Evolutionary conservation across 192 early-diverging fungal species (phyloP).

Genomic region (Linderina pennispora): DNA sequence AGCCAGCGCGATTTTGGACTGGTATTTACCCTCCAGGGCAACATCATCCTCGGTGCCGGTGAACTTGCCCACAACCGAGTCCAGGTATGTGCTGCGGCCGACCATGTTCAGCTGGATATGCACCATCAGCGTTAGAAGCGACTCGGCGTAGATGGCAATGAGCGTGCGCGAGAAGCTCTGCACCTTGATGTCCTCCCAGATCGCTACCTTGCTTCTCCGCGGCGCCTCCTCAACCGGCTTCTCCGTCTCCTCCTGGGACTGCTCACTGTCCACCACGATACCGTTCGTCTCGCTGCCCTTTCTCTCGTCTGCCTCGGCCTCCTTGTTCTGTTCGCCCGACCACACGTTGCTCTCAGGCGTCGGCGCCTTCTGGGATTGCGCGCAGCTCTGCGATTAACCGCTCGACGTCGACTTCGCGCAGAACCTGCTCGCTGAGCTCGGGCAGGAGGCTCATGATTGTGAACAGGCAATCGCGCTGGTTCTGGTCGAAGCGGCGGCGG

Average conservation of each 20-base stretch:
- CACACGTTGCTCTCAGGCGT: not conserved
- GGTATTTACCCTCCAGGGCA: slow-evolving; percentile 19
- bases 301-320: not conserved
- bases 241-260: not conserved
- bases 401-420: slow-evolving; percentile 78
- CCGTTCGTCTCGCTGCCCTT: not conserved
- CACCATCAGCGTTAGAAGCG: slow-evolving; percentile 79
- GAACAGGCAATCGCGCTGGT: slow-evolving; percentile 86
- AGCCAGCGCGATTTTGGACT: slow-evolving; percentile 14
- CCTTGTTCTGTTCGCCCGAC: not conserved
- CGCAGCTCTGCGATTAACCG: slow-evolving; percentile 44
- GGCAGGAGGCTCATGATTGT: slow-evolving; percentile 80
- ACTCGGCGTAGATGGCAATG: slow-evolving; percentile 77
- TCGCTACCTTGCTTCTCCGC: slow-evolving; percentile 55
- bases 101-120: slow-evolving; percentile 86
- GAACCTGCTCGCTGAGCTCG: slow-evolving; percentile 69
- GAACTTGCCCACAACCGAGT: slow-evolving; percentile 53
- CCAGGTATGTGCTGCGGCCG: slow-evolving; percentile 84
- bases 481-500: slow-evolving; percentile 87
- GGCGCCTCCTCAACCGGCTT: not conserved
- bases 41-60: slow-evolving; percentile 3
- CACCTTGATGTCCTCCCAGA: slow-evolving; percentile 90
- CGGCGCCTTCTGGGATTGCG: slow-evolving; percentile 21
- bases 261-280: not conserved
- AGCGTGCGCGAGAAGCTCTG: slow-evolving; percentile 85